These are phyloP conservation scores for Plasmodium fragile DNA, from an alignment of 169 alveolate genomes.

Conservation along the genomic window DNA sequence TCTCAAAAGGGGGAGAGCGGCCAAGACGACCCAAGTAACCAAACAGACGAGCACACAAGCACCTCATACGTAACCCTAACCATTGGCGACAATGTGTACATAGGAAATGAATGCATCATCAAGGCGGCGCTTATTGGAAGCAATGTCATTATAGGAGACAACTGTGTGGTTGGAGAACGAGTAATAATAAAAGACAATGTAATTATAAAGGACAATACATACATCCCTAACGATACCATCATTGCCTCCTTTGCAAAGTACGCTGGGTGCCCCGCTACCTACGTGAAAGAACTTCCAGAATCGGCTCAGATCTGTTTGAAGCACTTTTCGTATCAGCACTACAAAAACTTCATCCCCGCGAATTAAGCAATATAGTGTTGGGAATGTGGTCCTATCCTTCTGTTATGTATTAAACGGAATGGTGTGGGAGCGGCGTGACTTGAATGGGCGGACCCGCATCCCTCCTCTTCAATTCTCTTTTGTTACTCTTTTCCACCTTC, in stretches of 20 bases:
- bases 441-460: not conserved
- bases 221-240: constrained; percentile 87
- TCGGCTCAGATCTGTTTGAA: constrained; percentile 67
- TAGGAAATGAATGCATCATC: constrained; percentile 86
- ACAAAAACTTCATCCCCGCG: constrained; percentile 35
- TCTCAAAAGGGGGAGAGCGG: not conserved
- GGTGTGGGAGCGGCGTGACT: not conserved
- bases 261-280: constrained; percentile 90
- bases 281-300: constrained; percentile 85
- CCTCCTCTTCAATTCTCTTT: not conserved
- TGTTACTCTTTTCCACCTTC: not conserved
- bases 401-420: not conserved
- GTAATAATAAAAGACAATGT: constrained; percentile 86
- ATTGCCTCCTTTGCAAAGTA: constrained; percentile 88
- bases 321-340: constrained; percentile 29
- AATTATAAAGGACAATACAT: constrained; percentile 85
- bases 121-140: constrained; percentile 88
- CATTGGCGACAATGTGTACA: constrained; percentile 88
- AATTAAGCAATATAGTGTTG: not conserved
- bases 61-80: constrained; percentile 78
- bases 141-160: constrained; percentile 89
- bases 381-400: not conserved
- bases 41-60: not conserved
- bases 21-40: not conserved
- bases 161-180: constrained; percentile 88